These are phyloP conservation scores for Epichloe aotearoae DNA, from an alignment of 2,329 filamentous ascomycete species.

Conservation along the genomic window DNA sequence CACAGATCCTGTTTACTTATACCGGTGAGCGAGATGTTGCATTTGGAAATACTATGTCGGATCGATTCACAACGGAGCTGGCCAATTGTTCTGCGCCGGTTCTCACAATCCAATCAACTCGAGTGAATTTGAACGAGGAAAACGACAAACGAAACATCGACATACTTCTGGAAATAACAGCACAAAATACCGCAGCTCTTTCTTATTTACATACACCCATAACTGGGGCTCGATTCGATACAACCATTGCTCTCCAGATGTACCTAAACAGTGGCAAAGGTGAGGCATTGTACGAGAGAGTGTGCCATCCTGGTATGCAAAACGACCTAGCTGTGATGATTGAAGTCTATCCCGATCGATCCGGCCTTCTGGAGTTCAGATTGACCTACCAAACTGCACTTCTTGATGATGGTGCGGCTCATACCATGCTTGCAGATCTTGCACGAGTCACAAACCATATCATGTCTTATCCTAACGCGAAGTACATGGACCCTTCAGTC, in stretches of 20 bases:
- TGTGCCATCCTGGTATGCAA: background rate
- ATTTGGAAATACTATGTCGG: constrained; percentile 22
- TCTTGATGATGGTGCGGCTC: background rate
- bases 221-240: constrained; percentile 17
- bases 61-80: constrained; percentile 5
- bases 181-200: background rate
- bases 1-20: constrained; percentile 20
- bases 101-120: background rate
- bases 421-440: background rate
- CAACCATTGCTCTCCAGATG: constrained; percentile 21
- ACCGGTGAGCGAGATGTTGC: constrained; percentile 19
- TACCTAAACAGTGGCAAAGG: constrained; percentile 7
- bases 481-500: background rate
- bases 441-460: background rate
- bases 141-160: background rate
- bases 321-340: background rate
- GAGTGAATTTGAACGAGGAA: background rate
- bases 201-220: background rate
- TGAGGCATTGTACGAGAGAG: background rate
- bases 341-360: background rate
- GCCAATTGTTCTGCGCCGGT: background rate
- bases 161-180: background rate
- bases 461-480: background rate
- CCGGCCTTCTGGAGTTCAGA: background rate
- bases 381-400: background rate